phyloP scores from a whole-genome alignment of 441 rosid species.

The Gossypium trilobum region DNA sequence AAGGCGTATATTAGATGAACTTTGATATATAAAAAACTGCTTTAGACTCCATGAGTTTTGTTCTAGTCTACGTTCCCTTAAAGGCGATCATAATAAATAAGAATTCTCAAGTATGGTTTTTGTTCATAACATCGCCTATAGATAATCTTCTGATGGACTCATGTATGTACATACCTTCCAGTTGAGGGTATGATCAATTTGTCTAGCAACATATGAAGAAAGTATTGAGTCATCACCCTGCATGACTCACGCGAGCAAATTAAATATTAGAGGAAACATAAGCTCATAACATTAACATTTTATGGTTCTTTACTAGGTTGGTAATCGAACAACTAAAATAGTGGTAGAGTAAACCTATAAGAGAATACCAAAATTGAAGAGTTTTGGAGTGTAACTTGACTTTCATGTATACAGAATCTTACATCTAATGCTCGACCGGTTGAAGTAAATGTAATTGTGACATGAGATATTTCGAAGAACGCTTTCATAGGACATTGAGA shows the following conservation, averaged over 20 bases:
- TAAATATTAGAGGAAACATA: not conserved
- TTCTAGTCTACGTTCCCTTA: not conserved
- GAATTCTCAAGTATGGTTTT: too few species aligned
- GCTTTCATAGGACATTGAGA: not conserved
- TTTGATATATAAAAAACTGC: too few species aligned
- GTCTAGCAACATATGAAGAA: constrained; percentile 41
- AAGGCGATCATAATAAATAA: not conserved
- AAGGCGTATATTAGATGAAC: too few species aligned
- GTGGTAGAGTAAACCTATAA: constrained; percentile 66
- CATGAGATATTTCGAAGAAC: not conserved
- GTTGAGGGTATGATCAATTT: not conserved
- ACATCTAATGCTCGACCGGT: not conserved
- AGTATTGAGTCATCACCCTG: constrained; percentile 46
- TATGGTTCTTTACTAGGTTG: not conserved
- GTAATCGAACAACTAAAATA: constrained; percentile 13
- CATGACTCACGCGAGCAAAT: not conserved
- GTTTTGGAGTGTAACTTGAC: not conserved
- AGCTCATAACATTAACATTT: not conserved
- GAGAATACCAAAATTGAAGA: not conserved
- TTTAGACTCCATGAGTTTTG: not conserved
- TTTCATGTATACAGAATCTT: not conserved
- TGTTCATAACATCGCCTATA: not conserved
- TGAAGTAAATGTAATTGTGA: not conserved
- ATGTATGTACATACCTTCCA: not conserved
- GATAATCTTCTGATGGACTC: too few species aligned